Percentiles rank a stretch among this genome's conserved stretches.
phyloP scores from a whole-genome alignment of 2,329 filamentous ascomycete species.

The Phoma sp. region DNA sequence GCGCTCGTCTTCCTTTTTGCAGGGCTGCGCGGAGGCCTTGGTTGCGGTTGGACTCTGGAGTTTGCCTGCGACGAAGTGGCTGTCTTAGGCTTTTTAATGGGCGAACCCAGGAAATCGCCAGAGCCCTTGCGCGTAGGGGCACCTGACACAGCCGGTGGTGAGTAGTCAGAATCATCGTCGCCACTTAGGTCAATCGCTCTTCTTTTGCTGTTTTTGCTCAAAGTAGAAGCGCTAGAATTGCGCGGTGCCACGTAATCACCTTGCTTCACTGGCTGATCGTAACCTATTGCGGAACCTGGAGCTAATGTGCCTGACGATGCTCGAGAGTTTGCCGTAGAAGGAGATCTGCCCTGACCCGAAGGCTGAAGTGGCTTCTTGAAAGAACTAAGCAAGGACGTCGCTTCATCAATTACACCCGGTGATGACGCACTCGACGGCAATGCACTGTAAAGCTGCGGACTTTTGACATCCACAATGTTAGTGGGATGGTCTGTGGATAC shows the following conservation, averaged over 20 bases:
- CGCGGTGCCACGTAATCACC: constrained; percentile 6
- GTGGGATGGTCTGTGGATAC: too few species aligned
- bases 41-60: too few species aligned
- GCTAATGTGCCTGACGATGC: constrained; percentile 5
- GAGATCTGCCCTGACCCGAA: not conserved
- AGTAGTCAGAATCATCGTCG: constrained; percentile 2
- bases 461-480: too few species aligned
- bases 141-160: not conserved
- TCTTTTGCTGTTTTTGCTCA: not conserved
- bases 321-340: constrained; percentile 3
- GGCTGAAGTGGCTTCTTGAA: constrained; percentile 21
- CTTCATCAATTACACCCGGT: not conserved
- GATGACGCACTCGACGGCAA: too few species aligned
- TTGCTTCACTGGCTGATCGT: not conserved
- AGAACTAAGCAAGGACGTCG: not conserved
- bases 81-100: not conserved
- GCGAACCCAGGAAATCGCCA: not conserved
- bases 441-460: too few species aligned
- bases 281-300: not conserved
- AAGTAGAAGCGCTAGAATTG: not conserved
- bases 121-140: not conserved
- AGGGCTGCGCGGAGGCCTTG: too few species aligned
- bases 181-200: constrained; percentile 6
- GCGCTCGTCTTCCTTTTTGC: too few species aligned
- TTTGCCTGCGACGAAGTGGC: too few species aligned